These are phyloP conservation scores for Diaporthe capsici DNA, from an alignment of 2,329 filamentous ascomycete genomes.

Conservation along the genomic window DNA sequence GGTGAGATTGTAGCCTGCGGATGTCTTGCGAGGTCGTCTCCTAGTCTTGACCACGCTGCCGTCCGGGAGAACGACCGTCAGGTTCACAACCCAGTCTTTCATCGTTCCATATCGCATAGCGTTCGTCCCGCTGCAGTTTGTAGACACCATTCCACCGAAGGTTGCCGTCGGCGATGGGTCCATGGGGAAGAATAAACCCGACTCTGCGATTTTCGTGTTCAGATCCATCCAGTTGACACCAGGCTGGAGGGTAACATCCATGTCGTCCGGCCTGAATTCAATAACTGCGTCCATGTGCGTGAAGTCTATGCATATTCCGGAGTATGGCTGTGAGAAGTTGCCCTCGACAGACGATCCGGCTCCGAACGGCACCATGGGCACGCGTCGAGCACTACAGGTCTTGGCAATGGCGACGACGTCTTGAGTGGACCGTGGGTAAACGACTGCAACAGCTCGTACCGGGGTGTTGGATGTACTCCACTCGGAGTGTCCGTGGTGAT, in stretches of 20 bases:
- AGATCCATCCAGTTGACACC: constrained; percentile 77
- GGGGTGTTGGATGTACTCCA: constrained; percentile 79
- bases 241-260: constrained; percentile 81
- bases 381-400: constrained; percentile 71
- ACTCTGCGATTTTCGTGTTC: constrained; percentile 74
- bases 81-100: constrained; percentile 81
- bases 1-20: constrained; percentile 80
- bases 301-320: constrained; percentile 80
- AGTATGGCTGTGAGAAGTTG: constrained; percentile 76
- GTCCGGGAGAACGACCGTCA: constrained; percentile 80
- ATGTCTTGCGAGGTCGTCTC: constrained; percentile 75
- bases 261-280: constrained; percentile 74
- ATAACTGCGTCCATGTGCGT: constrained; percentile 76
- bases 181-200: constrained; percentile 77
- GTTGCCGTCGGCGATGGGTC: constrained; percentile 75
- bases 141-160: constrained; percentile 74
- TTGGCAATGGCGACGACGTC: constrained; percentile 75
- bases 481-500: constrained; percentile 77
- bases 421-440: constrained; percentile 74
- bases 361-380: constrained; percentile 82
- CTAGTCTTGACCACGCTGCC: constrained; percentile 79
- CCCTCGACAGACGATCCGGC: constrained; percentile 81
- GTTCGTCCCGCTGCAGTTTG: constrained; percentile 75
- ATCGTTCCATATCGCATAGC: constrained; percentile 79
- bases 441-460: constrained; percentile 74